Evolutionary conservation across 2,329 filamentous ascomycete species (phyloP).

Genomic region (Aspergillus intermedius): DNA sequence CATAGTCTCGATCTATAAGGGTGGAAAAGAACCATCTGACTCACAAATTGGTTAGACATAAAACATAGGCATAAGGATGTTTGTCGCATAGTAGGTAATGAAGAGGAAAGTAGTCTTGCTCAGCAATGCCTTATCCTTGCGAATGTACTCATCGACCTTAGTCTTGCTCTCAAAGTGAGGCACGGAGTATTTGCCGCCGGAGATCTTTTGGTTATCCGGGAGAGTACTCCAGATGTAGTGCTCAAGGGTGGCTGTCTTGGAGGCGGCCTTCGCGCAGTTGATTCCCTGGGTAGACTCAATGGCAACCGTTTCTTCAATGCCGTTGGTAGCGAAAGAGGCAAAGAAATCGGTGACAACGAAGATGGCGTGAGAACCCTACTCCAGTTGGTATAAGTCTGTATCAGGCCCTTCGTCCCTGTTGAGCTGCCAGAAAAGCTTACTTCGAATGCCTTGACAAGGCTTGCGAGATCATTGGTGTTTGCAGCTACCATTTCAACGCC

Average conservation of each 20-base stretch:
- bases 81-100: constrained; percentile 31
- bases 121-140: constrained; percentile 23
- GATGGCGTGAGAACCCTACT: constrained; percentile 13
- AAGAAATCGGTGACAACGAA: constrained; percentile 41
- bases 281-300: constrained; percentile 36
- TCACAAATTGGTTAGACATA: constrained; percentile 16
- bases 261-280: constrained; percentile 40
- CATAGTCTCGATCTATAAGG: no score
- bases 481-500: constrained; percentile 5
- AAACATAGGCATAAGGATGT: constrained; percentile 24
- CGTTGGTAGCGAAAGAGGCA: constrained; percentile 24
- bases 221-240: constrained; percentile 45
- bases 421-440: neutral
- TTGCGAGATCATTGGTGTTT: neutral
- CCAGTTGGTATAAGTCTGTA: neutral
- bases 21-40: no score
- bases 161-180: constrained; percentile 43
- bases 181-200: constrained; percentile 26
- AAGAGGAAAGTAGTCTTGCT: constrained; percentile 39
- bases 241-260: constrained; percentile 29
- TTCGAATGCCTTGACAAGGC: constrained; percentile 4
- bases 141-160: constrained; percentile 37
- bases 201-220: constrained; percentile 28
- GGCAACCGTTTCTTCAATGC: constrained; percentile 27
- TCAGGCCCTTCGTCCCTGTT: neutral